phyloP scores from a whole-genome alignment of 768 basidiomycete species.

The Calocybe gangraenosa region DNA sequence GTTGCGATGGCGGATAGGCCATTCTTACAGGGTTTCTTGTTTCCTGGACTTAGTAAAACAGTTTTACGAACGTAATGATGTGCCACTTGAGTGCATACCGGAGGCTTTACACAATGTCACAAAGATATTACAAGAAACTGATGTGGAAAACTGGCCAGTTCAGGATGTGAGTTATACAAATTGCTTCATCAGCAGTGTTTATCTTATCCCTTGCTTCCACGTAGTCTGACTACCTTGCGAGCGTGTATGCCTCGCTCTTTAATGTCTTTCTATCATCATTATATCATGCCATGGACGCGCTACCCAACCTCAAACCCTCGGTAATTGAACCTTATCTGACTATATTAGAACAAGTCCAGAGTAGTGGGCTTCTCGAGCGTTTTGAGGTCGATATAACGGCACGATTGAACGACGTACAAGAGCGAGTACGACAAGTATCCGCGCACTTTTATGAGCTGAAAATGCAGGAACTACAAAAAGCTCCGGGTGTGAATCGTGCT shows the following conservation, averaged over 20 bases:
- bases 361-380: conserved; percentile 65
- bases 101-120: conserved; percentile 78
- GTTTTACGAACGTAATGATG: conserved; percentile 84
- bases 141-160: conserved; percentile 71
- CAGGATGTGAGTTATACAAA: conserved; percentile 64
- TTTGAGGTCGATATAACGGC: conserved; percentile 71
- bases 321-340: conserved; percentile 62
- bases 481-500: conserved; percentile 78
- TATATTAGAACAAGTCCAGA: conserved; percentile 68
- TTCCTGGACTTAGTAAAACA: conserved; percentile 85
- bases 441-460: conserved; percentile 59
- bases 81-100: conserved; percentile 91
- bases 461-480: conserved; percentile 57
- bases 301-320: conserved; percentile 70
- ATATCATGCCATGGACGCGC: conserved; percentile 77
- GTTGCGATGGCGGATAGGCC: conserved; percentile 83
- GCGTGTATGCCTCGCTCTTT: conserved; percentile 70
- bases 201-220: conserved; percentile 7
- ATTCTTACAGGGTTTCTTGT: conserved; percentile 69
- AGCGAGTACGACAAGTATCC: conserved; percentile 56
- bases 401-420: conserved; percentile 64
- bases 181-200: conserved; percentile 1
- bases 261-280: conserved; percentile 82
- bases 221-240: conserved; percentile 67
- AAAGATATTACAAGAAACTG: conserved; percentile 66